Conservation (phyloP, 768 basidiomycete species). For the Trichaptum fuscoviolaceum region DNA sequence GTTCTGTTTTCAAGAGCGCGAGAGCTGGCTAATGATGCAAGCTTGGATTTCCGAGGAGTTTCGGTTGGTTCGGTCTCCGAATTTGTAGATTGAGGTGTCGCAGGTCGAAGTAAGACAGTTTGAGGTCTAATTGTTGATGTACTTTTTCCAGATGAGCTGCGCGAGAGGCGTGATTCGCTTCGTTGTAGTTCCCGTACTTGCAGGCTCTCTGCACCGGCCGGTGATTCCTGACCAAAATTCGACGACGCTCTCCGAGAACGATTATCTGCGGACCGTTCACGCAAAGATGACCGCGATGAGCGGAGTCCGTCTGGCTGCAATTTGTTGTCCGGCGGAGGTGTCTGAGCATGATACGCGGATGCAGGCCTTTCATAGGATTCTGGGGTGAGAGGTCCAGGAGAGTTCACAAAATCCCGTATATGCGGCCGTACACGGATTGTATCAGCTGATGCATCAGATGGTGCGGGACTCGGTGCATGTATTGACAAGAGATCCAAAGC, state of each 20-base stretch:
- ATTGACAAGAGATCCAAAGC: constrained; percentile 57
- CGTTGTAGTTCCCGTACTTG: background rate
- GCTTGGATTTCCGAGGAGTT: constrained; percentile 48
- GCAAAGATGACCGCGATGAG: background rate
- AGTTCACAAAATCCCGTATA: background rate
- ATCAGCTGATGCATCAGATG: background rate
- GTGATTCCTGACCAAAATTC: background rate
- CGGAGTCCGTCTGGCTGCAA: background rate
- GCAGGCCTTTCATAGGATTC: background rate
- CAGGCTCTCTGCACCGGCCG: background rate
- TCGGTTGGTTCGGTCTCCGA: constrained; percentile 15
- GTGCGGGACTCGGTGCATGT: constrained; percentile 35
- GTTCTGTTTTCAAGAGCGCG: constrained; percentile 15
- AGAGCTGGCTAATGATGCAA: constrained; percentile 64
- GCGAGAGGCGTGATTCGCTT: background rate
- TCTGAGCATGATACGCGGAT: background rate
- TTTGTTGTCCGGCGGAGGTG: background rate
- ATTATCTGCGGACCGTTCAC: background rate
- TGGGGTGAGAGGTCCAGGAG: background rate
- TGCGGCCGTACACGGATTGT: background rate
- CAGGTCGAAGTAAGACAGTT: constrained; percentile 18
- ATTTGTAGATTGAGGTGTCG: background rate
- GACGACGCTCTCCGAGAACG: background rate
- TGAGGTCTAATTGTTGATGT: constrained; percentile 15
- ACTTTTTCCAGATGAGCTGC: background rate